Conservation (phyloP, 495 filamentous ascomycete species). For the Margaritispora aquatica region DNA sequence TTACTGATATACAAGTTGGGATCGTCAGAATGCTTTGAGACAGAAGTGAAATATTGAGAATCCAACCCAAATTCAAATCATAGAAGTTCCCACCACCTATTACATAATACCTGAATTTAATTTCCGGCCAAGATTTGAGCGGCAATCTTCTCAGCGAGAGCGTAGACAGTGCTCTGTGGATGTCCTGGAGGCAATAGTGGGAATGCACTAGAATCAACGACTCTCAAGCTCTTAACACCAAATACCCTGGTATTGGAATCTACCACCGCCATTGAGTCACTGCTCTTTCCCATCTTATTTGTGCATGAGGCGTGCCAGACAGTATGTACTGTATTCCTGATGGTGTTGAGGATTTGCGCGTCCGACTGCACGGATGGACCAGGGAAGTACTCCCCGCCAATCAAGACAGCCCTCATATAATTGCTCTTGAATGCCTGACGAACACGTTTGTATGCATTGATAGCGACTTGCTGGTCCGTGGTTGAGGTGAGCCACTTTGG, state of each 20-base stretch:
- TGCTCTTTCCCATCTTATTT: conserved; percentile 48
- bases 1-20: no score
- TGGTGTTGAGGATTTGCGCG: conserved; percentile 40
- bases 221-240: conserved; percentile 45
- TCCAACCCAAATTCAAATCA: no score
- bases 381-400: conserved; percentile 42
- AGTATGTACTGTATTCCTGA: conserved; percentile 33
- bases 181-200: conserved; percentile 51
- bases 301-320: conserved; percentile 49
- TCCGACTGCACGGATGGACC: conserved; percentile 42
- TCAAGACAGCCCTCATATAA: conserved; percentile 30
- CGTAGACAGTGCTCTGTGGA: conserved; percentile 41
- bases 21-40: no score
- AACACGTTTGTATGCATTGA: conserved; percentile 48
- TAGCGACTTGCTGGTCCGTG: conserved; percentile 45
- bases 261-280: conserved; percentile 43
- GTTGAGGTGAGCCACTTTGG: conserved; percentile 46
- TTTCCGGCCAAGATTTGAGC: conserved; percentile 32
- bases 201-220: conserved; percentile 54
- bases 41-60: no score
- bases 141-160: conserved; percentile 58
- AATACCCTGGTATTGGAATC: conserved; percentile 45
- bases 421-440: conserved; percentile 35
- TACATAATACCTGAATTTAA: no score
- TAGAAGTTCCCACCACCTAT: no score